A percentile compares a stretch with the other conserved stretches of the same genome.
Conservation (phyloP, 352 stramenopile genomes). For the Globisporangium yorkense region DNA sequence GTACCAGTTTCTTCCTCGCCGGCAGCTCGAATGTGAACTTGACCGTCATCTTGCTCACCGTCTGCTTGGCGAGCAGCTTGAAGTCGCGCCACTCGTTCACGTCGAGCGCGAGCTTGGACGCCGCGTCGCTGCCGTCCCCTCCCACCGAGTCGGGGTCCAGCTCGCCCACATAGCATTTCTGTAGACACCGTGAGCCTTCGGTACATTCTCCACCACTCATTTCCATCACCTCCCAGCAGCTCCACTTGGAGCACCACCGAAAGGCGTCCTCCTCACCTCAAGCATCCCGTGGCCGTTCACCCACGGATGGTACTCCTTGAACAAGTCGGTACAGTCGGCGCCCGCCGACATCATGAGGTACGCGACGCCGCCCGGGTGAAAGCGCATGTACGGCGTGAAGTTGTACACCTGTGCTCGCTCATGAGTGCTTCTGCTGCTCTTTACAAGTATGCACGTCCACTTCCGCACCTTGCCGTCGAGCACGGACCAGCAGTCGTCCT, state of each 20-base stretch:
- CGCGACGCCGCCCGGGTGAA: slow-evolving; percentile 94
- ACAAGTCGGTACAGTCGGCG: slow-evolving; percentile 93
- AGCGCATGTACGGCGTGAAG: slow-evolving; percentile 95
- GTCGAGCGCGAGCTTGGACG: slow-evolving; percentile 50
- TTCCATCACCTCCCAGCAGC: neutral
- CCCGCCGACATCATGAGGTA: slow-evolving; percentile 91
- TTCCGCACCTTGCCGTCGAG: slow-evolving; percentile 87
- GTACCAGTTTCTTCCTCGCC: slow-evolving; percentile 47
- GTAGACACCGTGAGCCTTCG: neutral
- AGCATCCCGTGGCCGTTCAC: slow-evolving; percentile 91
- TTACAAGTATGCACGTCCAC: no score
- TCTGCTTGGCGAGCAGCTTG: slow-evolving; percentile 49
- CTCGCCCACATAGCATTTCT: slow-evolving; percentile 77
- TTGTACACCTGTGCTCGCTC: slow-evolving; percentile 78
- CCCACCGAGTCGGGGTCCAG: slow-evolving; percentile 50
- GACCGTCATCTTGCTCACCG: slow-evolving; percentile 45
- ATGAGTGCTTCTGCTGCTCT: no score
- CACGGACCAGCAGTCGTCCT: slow-evolving; percentile 93
- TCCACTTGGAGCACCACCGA: neutral
- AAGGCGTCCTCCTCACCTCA: slow-evolving; percentile 23
- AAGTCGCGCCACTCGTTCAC: slow-evolving; percentile 64
- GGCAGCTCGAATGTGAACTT: slow-evolving; percentile 80
- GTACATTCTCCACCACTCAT: neutral
- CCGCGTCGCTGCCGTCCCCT: neutral
- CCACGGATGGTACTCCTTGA: slow-evolving; percentile 96